Base-by-base conservation (phyloP, 2,329 filamentous ascomycete species). In the Colletotrichum ledebouriae region DNA sequence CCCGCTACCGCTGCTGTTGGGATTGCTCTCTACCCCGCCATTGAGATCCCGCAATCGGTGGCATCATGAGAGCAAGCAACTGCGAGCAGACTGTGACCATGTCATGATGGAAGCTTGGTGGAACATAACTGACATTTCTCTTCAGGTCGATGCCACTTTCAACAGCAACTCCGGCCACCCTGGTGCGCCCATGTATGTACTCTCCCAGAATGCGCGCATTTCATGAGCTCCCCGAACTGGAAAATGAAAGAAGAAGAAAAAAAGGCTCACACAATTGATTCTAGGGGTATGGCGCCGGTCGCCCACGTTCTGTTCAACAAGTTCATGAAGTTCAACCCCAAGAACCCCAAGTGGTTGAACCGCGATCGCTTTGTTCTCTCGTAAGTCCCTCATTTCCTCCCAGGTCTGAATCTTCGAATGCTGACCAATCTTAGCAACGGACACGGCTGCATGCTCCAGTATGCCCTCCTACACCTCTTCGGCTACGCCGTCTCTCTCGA, bases 311-410 rank as follows among this genome's bases (percentile, higher is more conserved):
- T 99, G 73, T 99, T 93, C 87, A 97, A 97, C 90, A 97, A 96
- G 84, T 97, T 98, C 88, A 94, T 99, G 94, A 97, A 85, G 82
- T 99, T 98, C 89, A 99, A 98, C 91, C 96, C 96, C 77, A 97
- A 98, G 91, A 98, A 97, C 89, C 93, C 96, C 76, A 87, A 94
- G 73, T 99, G 94, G 94, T 78, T 96, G 77, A 98, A 98, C 90
- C 92, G 96, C 79, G 96, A 99, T 85, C 92, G 96, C 82, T 99
- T 99, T 79, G 94, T 99, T 71, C 94, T 99, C 81, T 99, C 96
- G 94, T 98, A 89, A 89, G 94, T 92, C 20, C 50, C 33, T 37
- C 25, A 63, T 25, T 42, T 50, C 17, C 29, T 29, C 37, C 15
- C 11, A n/a, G 37, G 20, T n/a, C 41, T 13, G n/a, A 20, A 13